These are phyloP conservation scores for Fusarium sp. DNA, from an alignment of 2,329 filamentous ascomycete species.

Conservation along the genomic window DNA sequence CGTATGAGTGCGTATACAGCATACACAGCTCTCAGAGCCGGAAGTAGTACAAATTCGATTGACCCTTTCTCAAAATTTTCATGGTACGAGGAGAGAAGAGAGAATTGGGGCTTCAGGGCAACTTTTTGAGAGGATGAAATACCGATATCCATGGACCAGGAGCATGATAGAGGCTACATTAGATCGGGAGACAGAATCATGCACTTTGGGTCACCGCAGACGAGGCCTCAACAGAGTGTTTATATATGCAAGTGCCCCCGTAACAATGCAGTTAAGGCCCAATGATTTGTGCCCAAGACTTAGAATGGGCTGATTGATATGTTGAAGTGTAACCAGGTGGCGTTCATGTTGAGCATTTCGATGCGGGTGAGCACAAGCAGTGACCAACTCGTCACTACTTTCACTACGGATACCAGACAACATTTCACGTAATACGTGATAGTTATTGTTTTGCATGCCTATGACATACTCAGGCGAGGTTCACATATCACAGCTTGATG, in stretches of 20 bases:
- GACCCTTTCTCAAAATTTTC: neutral
- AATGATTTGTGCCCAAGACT: neutral
- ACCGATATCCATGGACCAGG: neutral
- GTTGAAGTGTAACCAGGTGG: neutral
- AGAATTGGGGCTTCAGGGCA: neutral
- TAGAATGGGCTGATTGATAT: neutral
- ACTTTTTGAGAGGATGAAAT: conserved; percentile 1
- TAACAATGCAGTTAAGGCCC: neutral
- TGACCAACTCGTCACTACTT: too few species aligned
- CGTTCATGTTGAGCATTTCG: neutral
- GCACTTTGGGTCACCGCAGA: neutral
- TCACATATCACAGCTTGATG: too few species aligned
- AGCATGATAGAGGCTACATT: neutral
- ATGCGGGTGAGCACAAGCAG: too few species aligned
- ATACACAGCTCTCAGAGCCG: conserved; percentile 9
- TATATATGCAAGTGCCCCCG: neutral
- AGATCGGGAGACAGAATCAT: neutral
- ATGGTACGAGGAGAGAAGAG: neutral
- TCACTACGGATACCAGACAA: too few species aligned
- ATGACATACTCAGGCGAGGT: too few species aligned
- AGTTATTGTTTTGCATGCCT: too few species aligned
- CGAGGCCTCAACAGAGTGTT: neutral
- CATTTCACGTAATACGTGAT: too few species aligned
- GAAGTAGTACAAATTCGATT: neutral
- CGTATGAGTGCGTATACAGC: neutral